Evolutionary conservation across 75 land plant species (phyloP).

Genomic region (Picea sitchensis): DNA sequence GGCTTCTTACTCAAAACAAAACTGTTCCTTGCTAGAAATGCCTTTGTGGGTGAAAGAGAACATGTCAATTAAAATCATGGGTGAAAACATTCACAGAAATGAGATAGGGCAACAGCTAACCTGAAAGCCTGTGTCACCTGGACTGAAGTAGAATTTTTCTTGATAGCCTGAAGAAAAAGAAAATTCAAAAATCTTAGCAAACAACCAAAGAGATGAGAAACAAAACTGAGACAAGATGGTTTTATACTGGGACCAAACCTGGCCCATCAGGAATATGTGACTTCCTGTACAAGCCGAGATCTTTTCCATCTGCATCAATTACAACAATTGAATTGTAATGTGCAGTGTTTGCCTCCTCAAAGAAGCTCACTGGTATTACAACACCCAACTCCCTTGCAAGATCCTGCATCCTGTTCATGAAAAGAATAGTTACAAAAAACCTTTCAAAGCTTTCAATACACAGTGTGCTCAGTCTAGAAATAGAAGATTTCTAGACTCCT

Average conservation of each 20-base stretch:
- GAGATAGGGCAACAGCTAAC: conserved; percentile 22
- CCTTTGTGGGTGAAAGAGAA: background rate
- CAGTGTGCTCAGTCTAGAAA: background rate
- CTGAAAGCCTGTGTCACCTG: conserved; percentile 99
- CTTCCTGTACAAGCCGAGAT: conserved; percentile 89
- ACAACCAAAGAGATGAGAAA: background rate
- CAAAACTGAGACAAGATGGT: background rate
- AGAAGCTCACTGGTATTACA: conserved; percentile 96
- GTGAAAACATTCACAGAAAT: background rate
- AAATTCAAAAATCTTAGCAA: background rate
- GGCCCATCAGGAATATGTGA: conserved; percentile 98
- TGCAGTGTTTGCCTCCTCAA: conserved; percentile 98
- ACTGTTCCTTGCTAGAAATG: background rate
- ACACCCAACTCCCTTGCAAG: conserved; percentile 94
- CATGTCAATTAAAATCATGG: background rate
- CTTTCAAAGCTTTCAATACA: background rate
- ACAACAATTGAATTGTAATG: conserved; percentile 91
- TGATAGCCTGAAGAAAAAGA: conserved; percentile 67
- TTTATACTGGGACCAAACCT: conserved; percentile 29
- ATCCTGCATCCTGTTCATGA: conserved; percentile 74
- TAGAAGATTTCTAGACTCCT: background rate
- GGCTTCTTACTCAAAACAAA: background rate
- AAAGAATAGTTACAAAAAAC: background rate
- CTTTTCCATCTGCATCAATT: conserved; percentile 95
- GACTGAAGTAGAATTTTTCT: conserved; percentile 96